Evolutionary conservation across 139 green algal species (phyloP).

Genomic region (Coelastrella sp.): DNA sequence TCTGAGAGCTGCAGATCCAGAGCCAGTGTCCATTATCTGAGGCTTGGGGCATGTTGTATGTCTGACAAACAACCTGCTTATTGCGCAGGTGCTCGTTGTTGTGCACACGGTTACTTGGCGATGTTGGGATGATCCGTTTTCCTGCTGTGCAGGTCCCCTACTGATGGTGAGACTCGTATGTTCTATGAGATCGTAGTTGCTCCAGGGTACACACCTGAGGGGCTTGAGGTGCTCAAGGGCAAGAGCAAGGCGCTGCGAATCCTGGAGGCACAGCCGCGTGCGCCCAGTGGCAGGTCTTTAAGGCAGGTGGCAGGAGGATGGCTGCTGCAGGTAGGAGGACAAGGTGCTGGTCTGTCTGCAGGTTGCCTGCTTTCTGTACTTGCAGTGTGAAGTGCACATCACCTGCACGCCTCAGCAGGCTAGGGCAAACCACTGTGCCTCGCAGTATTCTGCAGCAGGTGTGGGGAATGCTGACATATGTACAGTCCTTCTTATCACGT

Average conservation of each 20-base stretch:
- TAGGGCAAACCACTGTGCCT: too few relatives aligned
- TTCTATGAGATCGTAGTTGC: constrained; percentile 99
- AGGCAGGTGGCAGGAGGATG: constrained; percentile 88
- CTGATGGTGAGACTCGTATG: constrained; percentile 97
- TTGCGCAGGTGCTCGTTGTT: too few relatives aligned
- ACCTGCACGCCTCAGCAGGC: too few relatives aligned
- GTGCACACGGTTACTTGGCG: too few relatives aligned
- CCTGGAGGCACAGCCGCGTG: constrained; percentile 89
- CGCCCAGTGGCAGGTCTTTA: constrained; percentile 74
- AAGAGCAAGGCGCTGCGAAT: constrained; percentile 99
- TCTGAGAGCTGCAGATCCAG: too few relatives aligned
- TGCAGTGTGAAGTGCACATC: too few relatives aligned
- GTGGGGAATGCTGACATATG: not conserved
- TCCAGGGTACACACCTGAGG: constrained; percentile 93
- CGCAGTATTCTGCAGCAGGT: too few relatives aligned
- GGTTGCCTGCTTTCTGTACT: not conserved
- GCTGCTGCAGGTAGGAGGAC: constrained; percentile 63
- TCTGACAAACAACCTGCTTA: too few relatives aligned
- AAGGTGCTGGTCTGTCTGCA: not conserved
- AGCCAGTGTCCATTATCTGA: too few relatives aligned
- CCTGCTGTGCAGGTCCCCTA: constrained; percentile 74
- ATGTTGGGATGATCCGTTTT: not conserved
- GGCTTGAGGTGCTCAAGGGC: constrained; percentile 94
- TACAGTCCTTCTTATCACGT: not conserved
- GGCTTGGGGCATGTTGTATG: too few relatives aligned